phyloP scores from a whole-genome alignment of 1,139 yeast genomes.

The Yamadazyma jaroonii region DNA sequence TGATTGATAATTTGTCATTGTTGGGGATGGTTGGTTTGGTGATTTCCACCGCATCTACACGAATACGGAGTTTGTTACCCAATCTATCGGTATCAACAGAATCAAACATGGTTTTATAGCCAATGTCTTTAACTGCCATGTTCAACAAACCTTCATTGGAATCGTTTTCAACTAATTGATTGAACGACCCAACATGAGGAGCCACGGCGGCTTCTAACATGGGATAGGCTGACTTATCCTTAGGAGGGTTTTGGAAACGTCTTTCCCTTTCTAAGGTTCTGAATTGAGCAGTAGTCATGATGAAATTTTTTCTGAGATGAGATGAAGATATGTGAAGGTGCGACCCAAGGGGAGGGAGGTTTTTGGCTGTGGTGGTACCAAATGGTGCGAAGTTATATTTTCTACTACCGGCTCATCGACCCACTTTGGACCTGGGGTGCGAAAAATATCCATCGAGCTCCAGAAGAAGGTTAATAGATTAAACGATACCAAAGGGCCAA shows the following conservation, averaged over 20 bases:
- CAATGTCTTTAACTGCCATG: conserved; percentile 85
- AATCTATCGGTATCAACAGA: conserved; percentile 51
- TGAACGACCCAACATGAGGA: conserved; percentile 95
- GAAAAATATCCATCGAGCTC: too few species aligned
- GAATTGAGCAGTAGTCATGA: conserved; percentile 45
- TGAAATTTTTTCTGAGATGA: conserved; percentile 4
- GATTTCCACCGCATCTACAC: conserved; percentile 84
- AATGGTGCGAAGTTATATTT: not conserved
- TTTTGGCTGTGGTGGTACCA: too few species aligned
- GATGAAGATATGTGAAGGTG: too few species aligned
- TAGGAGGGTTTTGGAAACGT: conserved; percentile 85
- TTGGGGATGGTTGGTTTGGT: conserved; percentile 77
- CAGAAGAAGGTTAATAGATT: too few species aligned
- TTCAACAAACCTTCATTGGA: conserved; percentile 75
- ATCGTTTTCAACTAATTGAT: conserved; percentile 88
- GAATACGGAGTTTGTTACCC: conserved; percentile 78
- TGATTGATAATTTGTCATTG: conserved; percentile 74
- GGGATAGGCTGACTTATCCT: conserved; percentile 79
- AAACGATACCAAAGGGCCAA: too few species aligned
- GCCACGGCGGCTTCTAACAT: conserved; percentile 82
- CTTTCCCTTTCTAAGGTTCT: conserved; percentile 86
- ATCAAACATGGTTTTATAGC: conserved; percentile 81
- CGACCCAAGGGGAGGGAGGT: too few species aligned
- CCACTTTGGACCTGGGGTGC: too few species aligned
- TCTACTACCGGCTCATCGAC: too few species aligned